phyloP scores from a whole-genome alignment of 768 basidiomycete species.

The Mycena kentingensis region DNA sequence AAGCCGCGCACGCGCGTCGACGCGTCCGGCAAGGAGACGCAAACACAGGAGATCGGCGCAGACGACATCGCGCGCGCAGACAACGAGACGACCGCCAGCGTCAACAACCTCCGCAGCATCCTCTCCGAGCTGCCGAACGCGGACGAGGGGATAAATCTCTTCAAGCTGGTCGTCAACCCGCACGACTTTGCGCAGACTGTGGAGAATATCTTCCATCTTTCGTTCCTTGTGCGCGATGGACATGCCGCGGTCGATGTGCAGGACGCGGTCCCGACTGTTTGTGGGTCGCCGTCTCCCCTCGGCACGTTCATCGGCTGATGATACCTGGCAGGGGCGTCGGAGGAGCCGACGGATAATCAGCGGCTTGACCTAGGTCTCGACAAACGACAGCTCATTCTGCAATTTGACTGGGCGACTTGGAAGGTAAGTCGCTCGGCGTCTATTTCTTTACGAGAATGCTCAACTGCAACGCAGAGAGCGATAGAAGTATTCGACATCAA shows the following conservation, averaged over 20 bases:
- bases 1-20: conserved; percentile 72
- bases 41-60: conserved; percentile 78
- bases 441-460: neutral
- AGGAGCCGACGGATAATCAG: conserved; percentile 63
- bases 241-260: conserved; percentile 72
- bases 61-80: conserved; percentile 79
- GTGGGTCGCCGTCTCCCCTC: conserved; percentile 64
- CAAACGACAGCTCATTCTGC: conserved; percentile 85
- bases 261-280: conserved; percentile 34
- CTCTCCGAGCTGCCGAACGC: conserved; percentile 51
- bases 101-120: conserved; percentile 53
- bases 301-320: conserved; percentile 47
- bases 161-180: conserved; percentile 86
- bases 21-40: conserved; percentile 61
- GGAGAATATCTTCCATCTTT: conserved; percentile 94
- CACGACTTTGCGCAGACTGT: conserved; percentile 89
- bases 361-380: conserved; percentile 54
- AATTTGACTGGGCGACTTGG: conserved; percentile 91
- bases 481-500: conserved; percentile 84
- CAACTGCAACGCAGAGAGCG: conserved; percentile 59
- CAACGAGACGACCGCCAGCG: conserved; percentile 89
- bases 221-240: conserved; percentile 88
- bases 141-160: conserved; percentile 64
- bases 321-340: conserved; percentile 53
- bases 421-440: conserved; percentile 52